These are phyloP conservation scores for Anthracocystis setariae DNA, from an alignment of 1,284 basidiomycete species.

Conservation along the genomic window DNA sequence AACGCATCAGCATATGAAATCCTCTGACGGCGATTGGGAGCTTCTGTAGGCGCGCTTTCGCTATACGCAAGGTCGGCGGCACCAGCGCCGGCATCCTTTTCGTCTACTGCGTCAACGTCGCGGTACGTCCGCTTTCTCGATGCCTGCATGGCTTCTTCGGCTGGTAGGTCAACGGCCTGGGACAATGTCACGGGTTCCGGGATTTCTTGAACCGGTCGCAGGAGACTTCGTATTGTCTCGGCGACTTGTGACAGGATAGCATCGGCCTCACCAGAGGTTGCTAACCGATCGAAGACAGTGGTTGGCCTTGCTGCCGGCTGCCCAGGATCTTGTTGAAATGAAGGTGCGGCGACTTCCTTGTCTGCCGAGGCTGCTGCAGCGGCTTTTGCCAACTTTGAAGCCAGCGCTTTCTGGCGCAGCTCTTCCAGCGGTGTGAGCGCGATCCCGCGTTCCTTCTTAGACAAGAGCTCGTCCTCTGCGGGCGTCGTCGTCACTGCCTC, in stretches of 20 bases:
- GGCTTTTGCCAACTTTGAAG: constrained; percentile 30
- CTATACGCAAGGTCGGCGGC: constrained; percentile 14
- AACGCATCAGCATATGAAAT: constrained; percentile 45
- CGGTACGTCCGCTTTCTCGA: constrained; percentile 36
- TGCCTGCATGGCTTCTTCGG: constrained; percentile 2
- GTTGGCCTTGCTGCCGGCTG: constrained; percentile 1
- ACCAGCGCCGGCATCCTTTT: background rate
- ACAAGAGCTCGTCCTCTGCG: constrained; percentile 26
- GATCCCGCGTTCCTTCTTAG: constrained; percentile 20
- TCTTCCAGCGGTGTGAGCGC: constrained; percentile 31
- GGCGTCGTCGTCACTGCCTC: constrained; percentile 10
- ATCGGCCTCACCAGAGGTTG: constrained; percentile 29
- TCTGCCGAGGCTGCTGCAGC: constrained; percentile 7
- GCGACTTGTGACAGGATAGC: constrained; percentile 32
- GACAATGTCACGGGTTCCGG: background rate
- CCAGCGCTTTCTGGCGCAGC: constrained; percentile 33
- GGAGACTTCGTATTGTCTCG: constrained; percentile 21
- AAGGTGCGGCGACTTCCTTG: background rate
- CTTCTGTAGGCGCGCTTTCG: background rate
- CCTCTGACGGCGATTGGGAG: constrained; percentile 27
- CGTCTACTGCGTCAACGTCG: constrained; percentile 35
- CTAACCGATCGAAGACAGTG: constrained; percentile 21
- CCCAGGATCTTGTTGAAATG: background rate
- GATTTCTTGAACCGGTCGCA: constrained; percentile 9
- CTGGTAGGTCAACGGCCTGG: background rate